phyloP scores from a whole-genome alignment of 768 basidiomycete genomes.

The Neoboletus subvelutipes region DNA sequence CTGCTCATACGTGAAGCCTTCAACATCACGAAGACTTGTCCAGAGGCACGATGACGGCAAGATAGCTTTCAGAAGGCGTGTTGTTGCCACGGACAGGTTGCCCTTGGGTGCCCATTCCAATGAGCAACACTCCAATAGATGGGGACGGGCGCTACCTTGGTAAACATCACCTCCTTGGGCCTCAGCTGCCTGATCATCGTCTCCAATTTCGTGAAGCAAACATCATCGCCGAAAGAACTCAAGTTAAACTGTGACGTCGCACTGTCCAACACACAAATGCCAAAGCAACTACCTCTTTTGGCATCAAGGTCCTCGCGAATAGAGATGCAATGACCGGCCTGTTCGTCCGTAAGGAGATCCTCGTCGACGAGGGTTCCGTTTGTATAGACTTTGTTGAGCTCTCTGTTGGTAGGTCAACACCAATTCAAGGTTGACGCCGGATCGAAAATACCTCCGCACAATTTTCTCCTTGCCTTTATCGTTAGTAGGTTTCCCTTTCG shows the following conservation, averaged over 20 bases:
- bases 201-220: conserved; percentile 89
- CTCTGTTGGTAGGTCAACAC: conserved; percentile 43
- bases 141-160: conserved; percentile 57
- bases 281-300: conserved; percentile 60
- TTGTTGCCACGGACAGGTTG: conserved; percentile 80
- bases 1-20: conserved; percentile 76
- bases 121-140: not conserved
- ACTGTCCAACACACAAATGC: conserved; percentile 89
- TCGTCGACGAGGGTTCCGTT: conserved; percentile 94
- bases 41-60: conserved; percentile 82
- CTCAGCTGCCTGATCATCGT: conserved; percentile 89
- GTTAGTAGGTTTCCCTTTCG: conserved; percentile 40
- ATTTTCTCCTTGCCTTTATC: conserved; percentile 81
- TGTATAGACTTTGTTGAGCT: conserved; percentile 94
- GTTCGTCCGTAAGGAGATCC: conserved; percentile 84
- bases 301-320: conserved; percentile 59
- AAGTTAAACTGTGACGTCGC: conserved; percentile 95
- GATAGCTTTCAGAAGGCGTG: conserved; percentile 75
- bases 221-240: conserved; percentile 87
- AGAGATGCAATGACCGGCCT: conserved; percentile 92
- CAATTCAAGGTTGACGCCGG: not conserved
- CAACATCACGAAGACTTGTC: conserved; percentile 80
- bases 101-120: conserved; percentile 49
- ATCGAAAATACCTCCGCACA: conserved; percentile 61
- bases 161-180: conserved; percentile 88